Conservation (phyloP, 73 alveolate species). For the Symbiodinium pilosum region DNA sequence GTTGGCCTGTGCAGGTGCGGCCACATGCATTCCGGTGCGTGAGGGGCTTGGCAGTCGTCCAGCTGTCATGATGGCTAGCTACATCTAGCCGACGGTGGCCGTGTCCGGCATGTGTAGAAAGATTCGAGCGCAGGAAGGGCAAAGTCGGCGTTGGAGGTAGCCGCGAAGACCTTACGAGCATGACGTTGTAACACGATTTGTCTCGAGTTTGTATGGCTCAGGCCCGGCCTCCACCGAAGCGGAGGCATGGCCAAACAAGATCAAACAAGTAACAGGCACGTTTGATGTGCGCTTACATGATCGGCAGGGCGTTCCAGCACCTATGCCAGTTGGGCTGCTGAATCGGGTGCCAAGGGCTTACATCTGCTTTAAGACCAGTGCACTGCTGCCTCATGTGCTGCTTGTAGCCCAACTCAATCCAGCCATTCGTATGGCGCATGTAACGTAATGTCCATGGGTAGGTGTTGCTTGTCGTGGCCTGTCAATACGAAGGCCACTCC, state of each 20-base stretch:
- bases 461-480: too few relatives aligned
- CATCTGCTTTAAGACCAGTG: too few relatives aligned
- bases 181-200: background rate
- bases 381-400: too few relatives aligned
- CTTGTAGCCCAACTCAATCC: too few relatives aligned
- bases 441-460: too few relatives aligned
- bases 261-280: too few relatives aligned
- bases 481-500: too few relatives aligned
- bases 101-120: too few relatives aligned
- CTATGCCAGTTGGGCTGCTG: conserved; percentile 87
- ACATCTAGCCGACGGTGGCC: too few relatives aligned
- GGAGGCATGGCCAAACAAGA: background rate
- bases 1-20: background rate
- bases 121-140: background rate
- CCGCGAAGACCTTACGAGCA: background rate
- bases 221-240: background rate
- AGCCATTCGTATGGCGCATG: too few relatives aligned
- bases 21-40: background rate
- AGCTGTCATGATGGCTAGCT: background rate
- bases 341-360: conserved; percentile 46
- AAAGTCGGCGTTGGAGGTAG: background rate
- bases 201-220: background rate
- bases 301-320: conserved; percentile 73
- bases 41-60: background rate
- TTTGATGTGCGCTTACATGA: too few relatives aligned